Evolutionary conservation across 2,329 filamentous ascomycete genomes (phyloP).

Genomic region (Botrytis porri): DNA sequence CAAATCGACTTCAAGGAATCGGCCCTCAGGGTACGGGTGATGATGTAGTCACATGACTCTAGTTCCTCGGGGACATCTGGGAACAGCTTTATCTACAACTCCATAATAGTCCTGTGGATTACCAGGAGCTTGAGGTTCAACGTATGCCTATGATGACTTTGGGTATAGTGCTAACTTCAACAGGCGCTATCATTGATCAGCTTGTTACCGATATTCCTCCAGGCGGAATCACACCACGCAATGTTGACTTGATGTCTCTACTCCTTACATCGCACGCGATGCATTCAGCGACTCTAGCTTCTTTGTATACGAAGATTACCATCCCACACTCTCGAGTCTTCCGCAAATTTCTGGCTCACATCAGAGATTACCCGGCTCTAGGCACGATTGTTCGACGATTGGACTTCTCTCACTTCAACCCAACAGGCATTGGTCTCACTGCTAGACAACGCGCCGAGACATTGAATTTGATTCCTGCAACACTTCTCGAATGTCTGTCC

Average conservation of each 20-base stretch:
- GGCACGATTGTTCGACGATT: slow-evolving; percentile 74
- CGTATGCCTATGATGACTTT: slow-evolving; percentile 17
- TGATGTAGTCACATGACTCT: slow-evolving; percentile 24
- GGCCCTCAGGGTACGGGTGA: slow-evolving; percentile 13
- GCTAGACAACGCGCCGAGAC: slow-evolving; percentile 72
- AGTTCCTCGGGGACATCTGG: slow-evolving; percentile 19
- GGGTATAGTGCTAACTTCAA: slow-evolving; percentile 22
- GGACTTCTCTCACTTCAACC: slow-evolving; percentile 85
- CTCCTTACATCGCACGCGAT: slow-evolving; percentile 73
- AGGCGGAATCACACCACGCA: slow-evolving; percentile 73
- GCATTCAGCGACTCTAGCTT: slow-evolving; percentile 68
- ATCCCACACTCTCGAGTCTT: slow-evolving; percentile 82
- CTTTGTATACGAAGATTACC: slow-evolving; percentile 75
- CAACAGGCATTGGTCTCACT: slow-evolving; percentile 71
- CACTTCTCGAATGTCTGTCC: slow-evolving; percentile 67
- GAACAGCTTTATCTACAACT: slow-evolving; percentile 16
- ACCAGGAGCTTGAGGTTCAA: slow-evolving; percentile 15
- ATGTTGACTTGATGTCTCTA: slow-evolving; percentile 73
- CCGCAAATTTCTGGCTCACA: slow-evolving; percentile 72
- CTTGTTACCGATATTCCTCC: slow-evolving; percentile 70
- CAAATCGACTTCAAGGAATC: slow-evolving; percentile 16
- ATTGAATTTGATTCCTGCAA: slow-evolving; percentile 71
- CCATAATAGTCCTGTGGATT: slow-evolving; percentile 9
- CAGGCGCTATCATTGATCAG: slow-evolving; percentile 71
- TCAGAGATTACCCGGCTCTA: slow-evolving; percentile 63